These are phyloP conservation scores for Eimeria maxima DNA, from an alignment of 169 alveolate species.

Conservation along the genomic window DNA sequence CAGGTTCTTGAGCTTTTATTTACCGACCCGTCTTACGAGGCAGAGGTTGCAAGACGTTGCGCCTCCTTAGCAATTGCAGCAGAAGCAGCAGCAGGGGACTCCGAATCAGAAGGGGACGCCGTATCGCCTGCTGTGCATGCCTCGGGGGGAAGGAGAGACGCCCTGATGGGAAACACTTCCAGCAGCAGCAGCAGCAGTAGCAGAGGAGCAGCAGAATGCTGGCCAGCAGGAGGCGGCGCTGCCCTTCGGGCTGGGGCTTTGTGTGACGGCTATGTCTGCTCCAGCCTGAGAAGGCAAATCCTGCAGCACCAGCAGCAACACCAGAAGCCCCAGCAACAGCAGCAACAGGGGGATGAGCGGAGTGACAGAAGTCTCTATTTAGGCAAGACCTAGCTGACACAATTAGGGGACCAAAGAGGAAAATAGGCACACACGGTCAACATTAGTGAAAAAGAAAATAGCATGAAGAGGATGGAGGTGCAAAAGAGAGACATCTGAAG, in stretches of 20 bases:
- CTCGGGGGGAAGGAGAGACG: not conserved
- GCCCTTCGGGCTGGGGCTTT: conserved; percentile 49
- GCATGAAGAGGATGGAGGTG: too few relatives aligned
- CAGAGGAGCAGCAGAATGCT: not conserved
- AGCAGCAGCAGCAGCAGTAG: conserved; percentile 75
- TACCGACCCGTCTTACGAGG: conserved; percentile 88
- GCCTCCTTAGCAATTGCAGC: conserved; percentile 2
- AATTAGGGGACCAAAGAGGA: not conserved
- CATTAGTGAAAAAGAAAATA: too few relatives aligned
- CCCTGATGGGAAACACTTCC: not conserved
- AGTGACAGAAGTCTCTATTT: not conserved
- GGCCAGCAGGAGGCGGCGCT: conserved; percentile 49
- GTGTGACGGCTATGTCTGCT: conserved; percentile 28
- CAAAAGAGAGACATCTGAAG: too few relatives aligned
- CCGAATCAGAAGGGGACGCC: conserved; percentile 10
- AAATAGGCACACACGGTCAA: not conserved
- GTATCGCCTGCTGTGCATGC: not conserved
- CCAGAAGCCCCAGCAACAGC: conserved; percentile 24
- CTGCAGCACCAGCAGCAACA: conserved; percentile 66
- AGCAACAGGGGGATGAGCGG: not conserved
- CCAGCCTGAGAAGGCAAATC: not conserved
- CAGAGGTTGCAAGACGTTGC: conserved; percentile 86
- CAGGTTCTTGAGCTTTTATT: conserved; percentile 84
- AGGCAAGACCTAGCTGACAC: not conserved
- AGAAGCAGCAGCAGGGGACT: conserved; percentile 3